Base-by-base conservation (phyloP, 23 red algal species). In the Gracilaria gracilis region DNA sequence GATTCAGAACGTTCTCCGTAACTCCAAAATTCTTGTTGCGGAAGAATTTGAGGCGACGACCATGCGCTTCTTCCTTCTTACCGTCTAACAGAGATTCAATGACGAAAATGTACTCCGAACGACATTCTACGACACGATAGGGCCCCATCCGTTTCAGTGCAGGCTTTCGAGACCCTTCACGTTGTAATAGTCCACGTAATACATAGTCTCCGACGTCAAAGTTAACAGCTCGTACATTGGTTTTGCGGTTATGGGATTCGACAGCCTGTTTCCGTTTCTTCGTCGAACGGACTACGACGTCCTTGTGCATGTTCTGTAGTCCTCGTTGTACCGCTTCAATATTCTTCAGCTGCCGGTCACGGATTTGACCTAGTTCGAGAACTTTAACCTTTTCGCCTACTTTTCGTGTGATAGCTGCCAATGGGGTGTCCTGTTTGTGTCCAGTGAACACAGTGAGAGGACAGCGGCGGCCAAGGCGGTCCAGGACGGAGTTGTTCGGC, bases 361-460 rank as follows among this genome's bases (percentile, higher is more conserved):
- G 74, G 23, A 11, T 31, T 44, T 27, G 25, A 6, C 57, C 24
- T 0, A 58, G 0, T 20, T 44, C 46, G 5, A 54, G 37, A 33
- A 33, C 4, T 47, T 0, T 0, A 16, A 2, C n/a, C n/a, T n/a
- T n/a, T n/a, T n/a, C n/a, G n/a, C n/a, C n/a, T n/a, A n/a, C n/a
- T n/a, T n/a, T n/a, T 0, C 36, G 40, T 27, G 73, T 47, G 2
- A 47, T 77, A 12, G 35, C 73, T 33, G 35, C 0, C 11, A 77
- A 8, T 12, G 34, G 0, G 11, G 73, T 27, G 35, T 49, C 73
- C 20, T 81, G 76, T 14, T 33, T 20, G 24, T 65, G 61, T 8
- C 86, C 71, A 27, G 71, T 90, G 48, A 79, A 57, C 6, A 90
- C 72, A 9, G 86, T 90, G 35, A 80, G 25, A 47, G 86, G 47